Evolutionary conservation across 176 grass and related monocot species (phyloP).

Genomic region (Raddia distichophylla): DNA sequence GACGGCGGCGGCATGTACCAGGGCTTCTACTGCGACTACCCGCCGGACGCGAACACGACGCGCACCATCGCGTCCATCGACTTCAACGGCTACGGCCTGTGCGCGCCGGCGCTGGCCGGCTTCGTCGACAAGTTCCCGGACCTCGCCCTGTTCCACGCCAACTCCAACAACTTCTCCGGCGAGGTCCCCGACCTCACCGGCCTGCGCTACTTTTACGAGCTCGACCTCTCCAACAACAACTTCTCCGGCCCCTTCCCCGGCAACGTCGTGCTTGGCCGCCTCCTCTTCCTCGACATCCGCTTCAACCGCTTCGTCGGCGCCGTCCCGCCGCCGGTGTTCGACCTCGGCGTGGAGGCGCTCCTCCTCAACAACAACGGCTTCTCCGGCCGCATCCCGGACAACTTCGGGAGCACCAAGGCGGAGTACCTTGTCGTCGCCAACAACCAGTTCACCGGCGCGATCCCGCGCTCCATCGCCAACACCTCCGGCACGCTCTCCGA

Average conservation of each 20-base stretch:
- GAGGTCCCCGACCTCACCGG: conserved; percentile 47
- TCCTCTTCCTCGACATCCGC: conserved; percentile 84
- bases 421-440: conserved; percentile 80
- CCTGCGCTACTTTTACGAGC: conserved; percentile 72
- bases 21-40: conserved; percentile 76
- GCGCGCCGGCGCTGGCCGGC: conserved; percentile 50
- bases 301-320: conserved; percentile 56
- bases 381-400: conserved; percentile 48
- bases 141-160: conserved; percentile 83
- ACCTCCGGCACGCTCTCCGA: conserved; percentile 52
- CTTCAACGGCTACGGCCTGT: conserved; percentile 68
- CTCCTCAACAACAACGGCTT: conserved; percentile 93
- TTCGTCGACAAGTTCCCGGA: conserved; percentile 79
- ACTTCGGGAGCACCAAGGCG: conserved; percentile 51
- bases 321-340: conserved; percentile 59
- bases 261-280: conserved; percentile 41
- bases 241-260: conserved; percentile 54
- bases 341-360: conserved; percentile 51
- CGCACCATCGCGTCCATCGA: conserved; percentile 77
- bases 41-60: conserved; percentile 11
- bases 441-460: conserved; percentile 68
- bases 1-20: conserved; percentile 33
- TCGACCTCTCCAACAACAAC: conserved; percentile 84
- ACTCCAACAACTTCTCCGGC: conserved; percentile 75
- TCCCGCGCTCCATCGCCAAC: conserved; percentile 68